Evolutionary conservation across 371 early-diverging fungal species (phyloP).

Genomic region (Mucor plumbeus): DNA sequence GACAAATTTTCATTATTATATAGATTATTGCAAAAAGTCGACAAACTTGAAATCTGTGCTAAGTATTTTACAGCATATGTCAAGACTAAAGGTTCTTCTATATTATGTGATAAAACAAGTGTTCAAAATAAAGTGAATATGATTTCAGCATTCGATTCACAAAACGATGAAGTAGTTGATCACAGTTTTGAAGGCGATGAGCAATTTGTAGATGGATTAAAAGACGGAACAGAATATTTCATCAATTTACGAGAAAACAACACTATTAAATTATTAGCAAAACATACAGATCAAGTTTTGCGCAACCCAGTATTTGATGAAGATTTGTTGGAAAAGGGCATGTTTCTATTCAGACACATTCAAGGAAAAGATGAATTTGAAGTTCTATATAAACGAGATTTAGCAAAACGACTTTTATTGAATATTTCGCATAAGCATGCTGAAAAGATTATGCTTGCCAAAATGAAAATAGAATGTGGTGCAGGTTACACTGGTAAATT

Average conservation of each 20-base stretch:
- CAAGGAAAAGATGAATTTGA: conserved; percentile 91
- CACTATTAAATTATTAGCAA: conserved; percentile 80
- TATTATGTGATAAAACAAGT: conserved; percentile 28
- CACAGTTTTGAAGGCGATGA: conserved; percentile 72
- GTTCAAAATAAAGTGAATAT: conserved; percentile 29
- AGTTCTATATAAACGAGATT: conserved; percentile 88
- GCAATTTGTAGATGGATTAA: conserved; percentile 68
- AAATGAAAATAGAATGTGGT: conserved; percentile 89
- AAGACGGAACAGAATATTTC: conserved; percentile 84
- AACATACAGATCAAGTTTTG: conserved; percentile 38
- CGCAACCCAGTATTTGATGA: conserved; percentile 42
- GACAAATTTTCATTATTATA: conserved; percentile 71
- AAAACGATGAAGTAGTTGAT: conserved; percentile 69
- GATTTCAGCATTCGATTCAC: conserved; percentile 66
- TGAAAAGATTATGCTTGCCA: conserved; percentile 86
- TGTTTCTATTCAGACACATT: conserved; percentile 38
- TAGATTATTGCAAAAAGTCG: conserved; percentile 41
- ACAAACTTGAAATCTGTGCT: conserved; percentile 38
- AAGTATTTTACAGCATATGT: conserved; percentile 43
- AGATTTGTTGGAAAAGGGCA: conserved; percentile 34
- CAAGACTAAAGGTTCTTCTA: conserved; percentile 42
- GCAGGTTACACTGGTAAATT: conserved; percentile 86
- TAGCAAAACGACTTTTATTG: conserved; percentile 88
- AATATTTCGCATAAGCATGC: conserved; percentile 74
- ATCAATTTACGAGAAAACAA: conserved; percentile 84